Evolutionary conservation across 2,329 filamentous ascomycete species (phyloP), one percentile per base, ranked within the genome.

Genomic region (Lachnellula hyalina): DNA sequence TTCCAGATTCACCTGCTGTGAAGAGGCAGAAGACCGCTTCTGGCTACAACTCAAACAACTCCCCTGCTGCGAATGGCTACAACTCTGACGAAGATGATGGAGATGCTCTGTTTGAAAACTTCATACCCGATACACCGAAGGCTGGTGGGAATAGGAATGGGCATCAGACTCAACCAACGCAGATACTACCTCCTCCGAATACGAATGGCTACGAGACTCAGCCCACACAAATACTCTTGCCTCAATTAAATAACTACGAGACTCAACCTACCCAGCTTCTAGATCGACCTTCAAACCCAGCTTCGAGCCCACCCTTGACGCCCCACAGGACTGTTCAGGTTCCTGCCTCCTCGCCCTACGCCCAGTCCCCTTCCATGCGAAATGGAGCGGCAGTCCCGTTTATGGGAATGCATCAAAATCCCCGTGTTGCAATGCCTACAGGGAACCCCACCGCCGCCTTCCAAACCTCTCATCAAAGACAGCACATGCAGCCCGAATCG

Each of bases 341-440:
- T 3, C 85, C 87, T 32, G 89, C 90, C n/a, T 96, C 92, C 3
- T 96, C 93, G 1, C 92, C 91, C 2, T 65, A 69, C 36, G 54
- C 53, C 5, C 53, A 46, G 12, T 19, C 23, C 5, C 28, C 44
- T 3, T 21, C 19, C 5, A 28, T 15, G 23, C 21, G 17, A 21
- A 25, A 25, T 8, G 44, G 44, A 14, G 44, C 4, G 23, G 36
- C n/a, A 38, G 6, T 5, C n/a, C 14, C 36, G 5, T 15, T 17
- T 12, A 38, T 38, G 36, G 36, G 36, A 38, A 44, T 38, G 50
- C 23, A 52, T 35, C 35, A 34, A 17, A 49, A 38, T 21, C 48
- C 28, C n/a, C 47, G n/a, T 17, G 14, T 15, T 15, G 23, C 14
- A 28, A 11, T n/a, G 9, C 44, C 44, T 25, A 32, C 14, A 9